phyloP scores from a whole-genome alignment of 2,329 filamentous ascomycete species.

The Colletotrichum trifolii region DNA sequence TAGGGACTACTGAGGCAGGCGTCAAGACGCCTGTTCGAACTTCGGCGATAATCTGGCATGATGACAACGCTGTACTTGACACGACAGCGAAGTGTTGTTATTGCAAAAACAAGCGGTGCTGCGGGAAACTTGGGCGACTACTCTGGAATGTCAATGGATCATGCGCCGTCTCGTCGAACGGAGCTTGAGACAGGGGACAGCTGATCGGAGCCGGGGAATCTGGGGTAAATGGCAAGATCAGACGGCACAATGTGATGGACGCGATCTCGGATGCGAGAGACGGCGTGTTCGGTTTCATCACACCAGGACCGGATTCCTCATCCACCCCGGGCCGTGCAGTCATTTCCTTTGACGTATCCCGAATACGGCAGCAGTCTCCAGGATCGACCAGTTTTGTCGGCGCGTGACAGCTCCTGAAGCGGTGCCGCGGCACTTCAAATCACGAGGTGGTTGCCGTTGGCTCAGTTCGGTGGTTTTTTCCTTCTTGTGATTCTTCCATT shows the following conservation, averaged over 20 bases:
- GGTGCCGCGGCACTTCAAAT: conserved; percentile 12
- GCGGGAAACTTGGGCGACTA: conserved; percentile 6
- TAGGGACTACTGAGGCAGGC: conserved; percentile 25
- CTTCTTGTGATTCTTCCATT: conserved; percentile 4
- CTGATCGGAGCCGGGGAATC: conserved; percentile 1
- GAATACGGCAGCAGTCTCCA: conserved; percentile 25
- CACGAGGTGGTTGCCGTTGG: conserved; percentile 14
- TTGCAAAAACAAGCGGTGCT: not conserved
- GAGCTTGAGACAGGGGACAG: not conserved
- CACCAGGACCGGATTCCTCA: conserved; percentile 16
- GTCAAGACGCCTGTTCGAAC: not conserved
- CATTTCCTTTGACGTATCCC: conserved; percentile 10
- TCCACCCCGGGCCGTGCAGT: not conserved
- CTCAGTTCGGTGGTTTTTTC: not conserved
- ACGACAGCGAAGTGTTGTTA: not conserved
- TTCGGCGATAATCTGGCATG: too few relatives aligned
- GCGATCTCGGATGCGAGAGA: conserved; percentile 11
- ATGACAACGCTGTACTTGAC: too few relatives aligned
- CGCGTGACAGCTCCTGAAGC: conserved; percentile 8
- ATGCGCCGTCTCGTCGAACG: conserved; percentile 3
- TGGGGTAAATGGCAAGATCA: not conserved
- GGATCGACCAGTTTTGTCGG: not conserved
- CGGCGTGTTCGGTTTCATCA: conserved; percentile 30
- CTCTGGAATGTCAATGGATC: not conserved
- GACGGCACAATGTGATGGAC: conserved; percentile 20